A percentile compares a stretch with the other conserved stretches of the same genome.
Conservation (phyloP, 163 green algal genomes). For the Trebouxiophyceae sp. region DNA sequence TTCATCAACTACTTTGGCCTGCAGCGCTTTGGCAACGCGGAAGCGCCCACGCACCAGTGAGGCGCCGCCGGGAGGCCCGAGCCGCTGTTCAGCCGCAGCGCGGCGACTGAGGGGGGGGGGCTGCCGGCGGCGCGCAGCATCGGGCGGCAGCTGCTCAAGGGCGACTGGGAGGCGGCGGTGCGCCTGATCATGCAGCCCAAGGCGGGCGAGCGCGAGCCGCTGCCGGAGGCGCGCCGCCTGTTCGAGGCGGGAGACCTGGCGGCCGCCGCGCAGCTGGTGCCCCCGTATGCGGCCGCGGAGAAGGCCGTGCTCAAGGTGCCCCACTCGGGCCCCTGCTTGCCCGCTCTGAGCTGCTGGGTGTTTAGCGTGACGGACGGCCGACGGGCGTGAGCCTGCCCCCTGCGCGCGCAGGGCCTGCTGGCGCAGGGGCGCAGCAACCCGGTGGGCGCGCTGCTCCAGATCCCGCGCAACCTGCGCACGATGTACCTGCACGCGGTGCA, state of each 20-base stretch:
- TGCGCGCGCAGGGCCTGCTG: constrained; percentile 8
- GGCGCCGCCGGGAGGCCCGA: no score
- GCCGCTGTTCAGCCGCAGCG: no score
- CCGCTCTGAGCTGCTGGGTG: background rate
- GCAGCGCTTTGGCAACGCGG: constrained; percentile 81
- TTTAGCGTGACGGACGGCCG: background rate
- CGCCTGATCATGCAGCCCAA: constrained; percentile 56
- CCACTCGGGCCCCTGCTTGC: no score
- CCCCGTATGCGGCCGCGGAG: constrained; percentile 51
- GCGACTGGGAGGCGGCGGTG: constrained; percentile 63
- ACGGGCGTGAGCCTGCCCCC: background rate
- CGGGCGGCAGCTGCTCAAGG: constrained; percentile 62
- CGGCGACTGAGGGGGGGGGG: no score
- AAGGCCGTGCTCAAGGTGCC: constrained; percentile 49
- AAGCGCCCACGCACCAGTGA: constrained; percentile 45
- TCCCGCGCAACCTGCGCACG: constrained; percentile 72
- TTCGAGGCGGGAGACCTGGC: constrained; percentile 33
- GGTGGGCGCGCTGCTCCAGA: constrained; percentile 42
- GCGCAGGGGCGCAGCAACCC: constrained; percentile 23
- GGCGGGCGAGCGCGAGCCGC: constrained; percentile 15
- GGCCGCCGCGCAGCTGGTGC: constrained; percentile 47
- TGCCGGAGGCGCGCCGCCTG: constrained; percentile 19
- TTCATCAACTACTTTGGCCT: constrained; percentile 97
- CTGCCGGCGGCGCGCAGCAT: constrained; percentile 46
- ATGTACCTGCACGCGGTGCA: constrained; percentile 94